A percentile compares a stretch with the other conserved stretches of the same genome.
phyloP scores from a whole-genome alignment of 1,139 yeast genomes.

The Yamadazyma friedrichii region DNA sequence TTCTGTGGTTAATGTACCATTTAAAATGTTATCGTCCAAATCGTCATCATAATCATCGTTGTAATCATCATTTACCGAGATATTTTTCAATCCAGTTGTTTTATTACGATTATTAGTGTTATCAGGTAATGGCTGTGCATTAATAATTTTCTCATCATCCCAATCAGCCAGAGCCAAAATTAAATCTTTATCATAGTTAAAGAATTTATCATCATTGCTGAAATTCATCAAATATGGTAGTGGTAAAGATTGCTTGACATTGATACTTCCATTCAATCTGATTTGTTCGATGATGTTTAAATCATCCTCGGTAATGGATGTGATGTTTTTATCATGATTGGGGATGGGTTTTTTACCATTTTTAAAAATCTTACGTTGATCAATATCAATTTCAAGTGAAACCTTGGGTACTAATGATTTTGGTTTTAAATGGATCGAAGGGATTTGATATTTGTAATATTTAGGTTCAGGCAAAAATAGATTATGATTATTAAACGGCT shows the following conservation, averaged over 20 bases:
- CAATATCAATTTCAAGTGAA: constrained; percentile 47
- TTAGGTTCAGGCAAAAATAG: constrained; percentile 65
- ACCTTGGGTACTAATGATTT: constrained; percentile 64
- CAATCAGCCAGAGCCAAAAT: constrained; percentile 79
- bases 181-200: constrained; percentile 54
- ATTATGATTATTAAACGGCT: constrained; percentile 63
- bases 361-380: constrained; percentile 45
- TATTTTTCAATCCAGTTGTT: constrained; percentile 17
- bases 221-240: constrained; percentile 31
- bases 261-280: constrained; percentile 13
- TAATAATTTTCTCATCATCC: constrained; percentile 69
- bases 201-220: constrained; percentile 39
- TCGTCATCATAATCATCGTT: constrained; percentile 62
- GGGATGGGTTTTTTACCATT: constrained; percentile 18
- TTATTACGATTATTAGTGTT: constrained; percentile 16
- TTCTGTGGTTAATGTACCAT: constrained; percentile 56
- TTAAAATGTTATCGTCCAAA: constrained; percentile 77
- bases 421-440: constrained; percentile 43
- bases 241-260: constrained; percentile 8
- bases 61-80: constrained; percentile 48
- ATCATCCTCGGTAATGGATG: constrained; percentile 32
- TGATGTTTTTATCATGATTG: constrained; percentile 9
- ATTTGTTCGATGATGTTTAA: constrained; percentile 29
- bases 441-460: constrained; percentile 51
- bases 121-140: constrained; percentile 26